These are phyloP conservation scores for Stevia rebaudiana DNA, from an alignment of 140 eudicot genomes.

Conservation along the genomic window DNA sequence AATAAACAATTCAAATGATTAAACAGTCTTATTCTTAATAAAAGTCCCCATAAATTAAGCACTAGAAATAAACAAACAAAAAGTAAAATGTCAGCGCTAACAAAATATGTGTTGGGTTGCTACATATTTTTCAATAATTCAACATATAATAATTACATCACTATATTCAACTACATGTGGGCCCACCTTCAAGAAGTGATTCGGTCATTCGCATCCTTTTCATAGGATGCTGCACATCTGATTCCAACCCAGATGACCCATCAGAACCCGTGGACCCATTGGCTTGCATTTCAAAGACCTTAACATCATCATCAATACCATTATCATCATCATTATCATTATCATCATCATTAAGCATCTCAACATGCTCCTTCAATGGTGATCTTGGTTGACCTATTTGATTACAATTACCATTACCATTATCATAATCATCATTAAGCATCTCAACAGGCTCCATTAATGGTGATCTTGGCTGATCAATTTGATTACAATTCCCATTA, in stretches of 20 bases:
- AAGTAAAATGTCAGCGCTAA: neutral
- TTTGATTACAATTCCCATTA: neutral
- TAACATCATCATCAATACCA: neutral
- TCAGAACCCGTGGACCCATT: slow-evolving; percentile 12
- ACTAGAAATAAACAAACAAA: neutral
- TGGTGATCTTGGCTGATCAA: slow-evolving; percentile 8
- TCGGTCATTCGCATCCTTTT: slow-evolving; percentile 41
- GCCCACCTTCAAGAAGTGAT: slow-evolving; percentile 29
- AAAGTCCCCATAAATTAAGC: neutral
- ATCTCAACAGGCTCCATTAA: slow-evolving; percentile 12
- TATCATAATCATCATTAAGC: no score
- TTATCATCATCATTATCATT: slow-evolving; percentile 3
- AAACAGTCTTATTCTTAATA: neutral
- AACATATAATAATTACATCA: neutral
- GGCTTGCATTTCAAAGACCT: slow-evolving; percentile 19
- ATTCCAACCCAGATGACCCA: slow-evolving; percentile 26
- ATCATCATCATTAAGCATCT: slow-evolving; percentile 14
- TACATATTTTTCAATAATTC: slow-evolving; percentile 9
- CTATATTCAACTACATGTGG: slow-evolving; percentile 10
- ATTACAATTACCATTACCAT: neutral
- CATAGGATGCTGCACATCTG: slow-evolving; percentile 29
- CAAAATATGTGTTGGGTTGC: neutral
- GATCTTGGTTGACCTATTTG: neutral
- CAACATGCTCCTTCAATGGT: slow-evolving; percentile 16
- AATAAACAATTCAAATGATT: neutral